Conservation (phyloP, 1,284 basidiomycete genomes). For the Amylostereum areolatum region DNA sequence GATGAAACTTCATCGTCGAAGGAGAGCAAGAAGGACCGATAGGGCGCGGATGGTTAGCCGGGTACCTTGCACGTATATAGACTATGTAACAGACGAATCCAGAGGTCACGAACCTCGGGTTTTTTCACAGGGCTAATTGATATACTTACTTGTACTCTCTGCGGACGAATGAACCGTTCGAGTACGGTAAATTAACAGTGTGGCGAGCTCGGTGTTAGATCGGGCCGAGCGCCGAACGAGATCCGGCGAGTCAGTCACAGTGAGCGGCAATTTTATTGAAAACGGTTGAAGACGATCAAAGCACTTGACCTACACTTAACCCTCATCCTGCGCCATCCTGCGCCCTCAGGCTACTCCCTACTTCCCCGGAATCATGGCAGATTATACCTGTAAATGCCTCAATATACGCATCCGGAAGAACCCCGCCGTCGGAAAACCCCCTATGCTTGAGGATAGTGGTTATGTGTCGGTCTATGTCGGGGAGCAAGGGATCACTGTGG, state of each 20-base stretch:
- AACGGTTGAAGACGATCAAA: too few relatives aligned
- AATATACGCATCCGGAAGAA: slow-evolving; percentile 51
- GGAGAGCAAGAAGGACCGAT: slow-evolving; percentile 51
- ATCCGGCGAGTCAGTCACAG: too few relatives aligned
- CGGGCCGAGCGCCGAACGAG: too few relatives aligned
- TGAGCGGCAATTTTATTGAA: too few relatives aligned
- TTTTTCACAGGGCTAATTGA: too few relatives aligned
- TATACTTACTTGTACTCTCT: too few relatives aligned
- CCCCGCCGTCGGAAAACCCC: slow-evolving; percentile 14
- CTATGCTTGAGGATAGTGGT: slow-evolving; percentile 31
- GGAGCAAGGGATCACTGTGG: slow-evolving; percentile 61
- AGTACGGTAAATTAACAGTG: too few relatives aligned
- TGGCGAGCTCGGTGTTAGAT: too few relatives aligned
- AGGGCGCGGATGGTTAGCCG: slow-evolving; percentile 13
- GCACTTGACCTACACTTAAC: too few relatives aligned
- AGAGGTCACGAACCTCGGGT: too few relatives aligned
- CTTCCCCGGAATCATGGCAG: neutral
- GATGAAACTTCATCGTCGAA: slow-evolving; percentile 22
- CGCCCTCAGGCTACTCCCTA: neutral
- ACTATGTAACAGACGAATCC: neutral
- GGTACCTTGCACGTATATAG: neutral
- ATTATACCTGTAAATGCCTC: slow-evolving; percentile 62
- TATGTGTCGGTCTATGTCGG: slow-evolving; percentile 57
- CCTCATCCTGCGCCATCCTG: neutral
- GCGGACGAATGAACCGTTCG: too few relatives aligned